Percentiles rank a stretch among this genome's conserved stretches.
Evolutionary conservation across 2,329 filamentous ascomycete genomes (phyloP).

Genomic region (Botryotinia globosa): DNA sequence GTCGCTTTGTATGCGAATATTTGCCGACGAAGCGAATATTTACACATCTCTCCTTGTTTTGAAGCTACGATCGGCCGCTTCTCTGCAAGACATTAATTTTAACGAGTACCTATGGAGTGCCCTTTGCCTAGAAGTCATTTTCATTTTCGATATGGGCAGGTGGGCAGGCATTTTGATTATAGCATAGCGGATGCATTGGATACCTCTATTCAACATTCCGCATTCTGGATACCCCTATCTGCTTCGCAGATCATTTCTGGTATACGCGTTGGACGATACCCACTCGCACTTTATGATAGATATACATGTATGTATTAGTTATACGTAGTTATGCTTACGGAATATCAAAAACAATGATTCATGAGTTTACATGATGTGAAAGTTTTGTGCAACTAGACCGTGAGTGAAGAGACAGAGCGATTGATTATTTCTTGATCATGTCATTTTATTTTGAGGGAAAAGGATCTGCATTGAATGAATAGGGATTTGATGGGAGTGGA

Average conservation of each 20-base stretch:
- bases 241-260: neutral
- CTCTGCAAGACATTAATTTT: too few species aligned
- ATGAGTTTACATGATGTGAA: neutral
- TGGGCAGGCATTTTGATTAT: neutral
- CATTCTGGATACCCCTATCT: neutral
- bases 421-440: neutral
- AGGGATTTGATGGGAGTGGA: neutral
- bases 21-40: neutral
- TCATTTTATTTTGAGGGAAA: rapidly evolving
- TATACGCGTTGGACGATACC: neutral
- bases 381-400: neutral
- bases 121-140: neutral
- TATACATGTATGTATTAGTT: neutral
- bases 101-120: neutral
- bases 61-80: too few species aligned
- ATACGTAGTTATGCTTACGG: neutral
- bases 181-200: neutral
- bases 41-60: neutral
- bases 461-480: neutral
- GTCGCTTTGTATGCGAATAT: neutral
- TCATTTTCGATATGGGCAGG: neutral
- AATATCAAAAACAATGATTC: neutral
- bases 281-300: neutral
- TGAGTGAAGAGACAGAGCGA: neutral
- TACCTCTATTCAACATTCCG: neutral